phyloP scores from a whole-genome alignment of 495 filamentous ascomycete genomes.

The Pyrenopolyporus hunteri region DNA sequence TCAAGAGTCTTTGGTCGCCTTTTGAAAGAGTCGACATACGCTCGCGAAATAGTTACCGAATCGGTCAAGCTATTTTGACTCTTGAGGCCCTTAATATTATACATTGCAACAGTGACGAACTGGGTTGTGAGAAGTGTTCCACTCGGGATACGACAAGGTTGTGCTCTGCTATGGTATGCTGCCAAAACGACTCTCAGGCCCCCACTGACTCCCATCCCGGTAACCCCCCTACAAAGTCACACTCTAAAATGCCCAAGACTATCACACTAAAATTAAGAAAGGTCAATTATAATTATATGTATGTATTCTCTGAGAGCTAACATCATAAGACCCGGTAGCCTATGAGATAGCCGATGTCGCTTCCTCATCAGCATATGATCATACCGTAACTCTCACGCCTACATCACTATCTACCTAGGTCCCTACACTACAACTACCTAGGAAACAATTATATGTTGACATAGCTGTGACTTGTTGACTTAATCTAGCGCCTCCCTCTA shows the following conservation, averaged over 20 bases:
- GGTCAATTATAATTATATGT: background rate
- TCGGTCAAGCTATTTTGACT: slow-evolving; percentile 21
- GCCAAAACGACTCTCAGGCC: slow-evolving; percentile 16
- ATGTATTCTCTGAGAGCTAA: background rate
- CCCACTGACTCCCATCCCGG: slow-evolving; percentile 15
- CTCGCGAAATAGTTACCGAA: slow-evolving; percentile 30
- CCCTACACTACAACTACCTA: background rate
- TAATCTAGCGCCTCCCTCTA: slow-evolving; percentile 6
- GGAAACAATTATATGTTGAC: slow-evolving; percentile 1
- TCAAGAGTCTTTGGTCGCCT: background rate
- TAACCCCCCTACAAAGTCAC: background rate
- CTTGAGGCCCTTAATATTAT: slow-evolving; percentile 34
- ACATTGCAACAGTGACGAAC: slow-evolving; percentile 31
- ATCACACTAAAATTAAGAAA: background rate
- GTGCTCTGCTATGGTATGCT: slow-evolving; percentile 8
- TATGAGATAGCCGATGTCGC: slow-evolving; percentile 17
- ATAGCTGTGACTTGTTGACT: background rate
- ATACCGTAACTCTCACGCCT: background rate
- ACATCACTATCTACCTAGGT: too few species aligned
- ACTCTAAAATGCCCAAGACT: background rate
- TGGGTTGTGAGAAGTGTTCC: slow-evolving; percentile 21
- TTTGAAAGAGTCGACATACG: slow-evolving; percentile 12
- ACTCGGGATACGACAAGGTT: slow-evolving; percentile 28
- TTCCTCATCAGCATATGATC: background rate
- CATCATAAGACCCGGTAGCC: background rate